Evolutionary conservation across 192 early-diverging fungal genomes (phyloP), one percentile per base, ranked within the genome.

Genomic region (Geosiphon pyriformis): DNA sequence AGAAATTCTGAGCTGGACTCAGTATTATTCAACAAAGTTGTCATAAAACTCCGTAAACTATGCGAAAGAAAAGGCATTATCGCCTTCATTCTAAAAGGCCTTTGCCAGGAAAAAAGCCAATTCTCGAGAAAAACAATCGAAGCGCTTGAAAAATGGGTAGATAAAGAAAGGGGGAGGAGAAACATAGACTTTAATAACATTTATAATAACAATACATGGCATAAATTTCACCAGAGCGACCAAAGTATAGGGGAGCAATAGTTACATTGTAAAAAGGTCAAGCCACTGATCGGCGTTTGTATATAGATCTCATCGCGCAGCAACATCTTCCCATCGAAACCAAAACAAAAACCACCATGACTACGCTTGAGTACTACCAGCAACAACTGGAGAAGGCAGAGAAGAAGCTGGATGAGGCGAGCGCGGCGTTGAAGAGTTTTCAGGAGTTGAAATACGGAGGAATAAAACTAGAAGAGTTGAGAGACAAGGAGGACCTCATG

Each of bases 241-340:
- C 15, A 42, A 42, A 10, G 20, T 54, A 23, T 20, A 54, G 52
- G 52, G 52, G 20, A 54, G 20, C 52, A 54, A 54, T 54, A 54
- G 53, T 55, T 55, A 55, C 53, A 2, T 55, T 55, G 27, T 55
- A 23, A 4, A 54, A 54, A 26, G 20, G 52, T 55, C 25, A 54
- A 54, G 52, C 37, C 37, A 42, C 37, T 42, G 37, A 42, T 54
- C 52, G 8, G 52, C 52, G 26, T n/a, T 54, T 12, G 26, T n/a
- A 27, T 55, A 55, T 55, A 55, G 22, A 55, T 55, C 27, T 12
- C 53, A 29, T 29, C 12, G 53, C 53, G 23, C 53, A 55, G 20
- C 20, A 55, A 23, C 53, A 55, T 26, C 53, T 22, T 55, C 4
- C 2, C 2, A 1, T 20, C 53, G 27, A 55, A 27, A 2, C 12